Evolutionary conservation across 306 rosid genomes (phyloP).

Genomic region (Sophora flavescens): DNA sequence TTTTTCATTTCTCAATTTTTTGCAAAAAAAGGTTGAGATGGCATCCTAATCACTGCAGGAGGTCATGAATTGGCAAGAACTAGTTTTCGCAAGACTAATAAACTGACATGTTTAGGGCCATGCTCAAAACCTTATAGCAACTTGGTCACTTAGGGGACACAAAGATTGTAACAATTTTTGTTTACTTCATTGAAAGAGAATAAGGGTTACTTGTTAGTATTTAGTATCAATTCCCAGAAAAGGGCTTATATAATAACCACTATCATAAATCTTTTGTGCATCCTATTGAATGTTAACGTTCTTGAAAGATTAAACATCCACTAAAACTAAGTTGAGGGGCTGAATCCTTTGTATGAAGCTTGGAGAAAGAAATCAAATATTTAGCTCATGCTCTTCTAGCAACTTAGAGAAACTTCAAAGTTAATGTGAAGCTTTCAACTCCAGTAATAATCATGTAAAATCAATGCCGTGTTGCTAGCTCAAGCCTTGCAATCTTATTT

Average conservation of each 20-base stretch:
- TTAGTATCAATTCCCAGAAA: not conserved
- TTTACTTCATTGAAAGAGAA: conserved; percentile 5
- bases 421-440: not conserved
- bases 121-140: conserved; percentile 20
- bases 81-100: not conserved
- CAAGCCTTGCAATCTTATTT: conserved; percentile 7
- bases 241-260: not conserved
- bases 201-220: not conserved
- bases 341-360: conserved; percentile 7
- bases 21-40: not conserved
- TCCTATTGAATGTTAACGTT: not conserved
- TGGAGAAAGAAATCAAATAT: conserved; percentile 9
- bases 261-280: conserved; percentile 1
- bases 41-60: conserved; percentile 29
- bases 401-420: not conserved
- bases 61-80: conserved; percentile 20
- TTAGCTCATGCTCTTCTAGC: conserved; percentile 18
- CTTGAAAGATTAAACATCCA: conserved; percentile 18
- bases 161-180: not conserved
- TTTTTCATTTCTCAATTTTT: conserved; percentile 4
- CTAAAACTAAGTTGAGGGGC: not conserved
- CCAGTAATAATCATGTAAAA: not conserved
- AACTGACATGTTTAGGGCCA: not conserved
- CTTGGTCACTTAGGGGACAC: conserved; percentile 1
- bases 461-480: not conserved